Conservation (phyloP, 2,329 filamentous ascomycete genomes). For the Cryphonectria carpinicola region DNA sequence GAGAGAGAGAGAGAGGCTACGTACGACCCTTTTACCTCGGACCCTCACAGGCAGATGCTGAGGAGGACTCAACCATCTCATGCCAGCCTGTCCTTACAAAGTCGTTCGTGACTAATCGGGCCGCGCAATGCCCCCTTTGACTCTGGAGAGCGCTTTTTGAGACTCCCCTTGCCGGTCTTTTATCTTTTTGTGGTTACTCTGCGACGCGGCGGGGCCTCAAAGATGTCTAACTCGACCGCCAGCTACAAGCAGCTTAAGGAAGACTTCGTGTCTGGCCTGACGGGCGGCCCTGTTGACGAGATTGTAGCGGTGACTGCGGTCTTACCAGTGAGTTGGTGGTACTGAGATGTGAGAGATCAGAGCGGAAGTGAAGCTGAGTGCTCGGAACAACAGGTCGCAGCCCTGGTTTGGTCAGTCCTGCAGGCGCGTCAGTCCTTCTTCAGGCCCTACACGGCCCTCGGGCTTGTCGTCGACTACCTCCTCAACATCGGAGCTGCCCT, state of each 20-base stretch:
- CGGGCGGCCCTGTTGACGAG: slow-evolving; percentile 80
- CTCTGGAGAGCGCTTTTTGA: not conserved
- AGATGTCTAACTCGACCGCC: slow-evolving; percentile 43
- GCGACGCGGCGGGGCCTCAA: slow-evolving; percentile 18
- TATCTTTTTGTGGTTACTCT: slow-evolving; percentile 15
- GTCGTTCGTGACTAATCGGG: slow-evolving; percentile 27
- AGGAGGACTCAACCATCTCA: slow-evolving; percentile 28
- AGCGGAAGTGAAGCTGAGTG: slow-evolving; percentile 7
- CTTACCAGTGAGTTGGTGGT: slow-evolving; percentile 69
- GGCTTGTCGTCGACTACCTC: slow-evolving; percentile 78
- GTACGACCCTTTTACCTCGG: slow-evolving; percentile 4
- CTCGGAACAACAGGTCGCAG: slow-evolving; percentile 68
- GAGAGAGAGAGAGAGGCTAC: not conserved
- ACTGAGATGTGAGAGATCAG: slow-evolving; percentile 13
- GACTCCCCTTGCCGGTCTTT: slow-evolving; percentile 1
- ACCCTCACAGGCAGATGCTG: slow-evolving; percentile 19
- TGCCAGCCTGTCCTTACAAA: slow-evolving; percentile 27
- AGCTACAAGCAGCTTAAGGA: slow-evolving; percentile 93
- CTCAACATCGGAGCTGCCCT: slow-evolving; percentile 84
- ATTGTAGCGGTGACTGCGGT: slow-evolving; percentile 86
- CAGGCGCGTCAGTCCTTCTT: slow-evolving; percentile 87
- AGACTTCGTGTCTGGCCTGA: slow-evolving; percentile 90
- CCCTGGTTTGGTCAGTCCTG: slow-evolving; percentile 85
- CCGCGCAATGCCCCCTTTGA: slow-evolving; percentile 20
- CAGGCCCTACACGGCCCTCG: slow-evolving; percentile 69